phyloP scores from a whole-genome alignment of 495 filamentous ascomycete species.

The Pyronema domesticum region DNA sequence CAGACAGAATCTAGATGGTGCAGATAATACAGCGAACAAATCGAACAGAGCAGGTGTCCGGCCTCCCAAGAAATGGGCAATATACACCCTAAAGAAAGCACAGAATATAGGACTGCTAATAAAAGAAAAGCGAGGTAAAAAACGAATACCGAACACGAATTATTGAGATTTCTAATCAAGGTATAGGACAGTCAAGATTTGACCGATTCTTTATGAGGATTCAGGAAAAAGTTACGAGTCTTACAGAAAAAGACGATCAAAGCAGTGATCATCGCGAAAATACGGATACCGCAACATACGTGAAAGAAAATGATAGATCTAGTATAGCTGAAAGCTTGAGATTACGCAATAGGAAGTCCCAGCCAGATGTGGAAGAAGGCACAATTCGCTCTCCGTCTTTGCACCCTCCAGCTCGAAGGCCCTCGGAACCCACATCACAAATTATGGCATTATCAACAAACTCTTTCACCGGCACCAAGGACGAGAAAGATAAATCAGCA shows the following conservation, averaged over 20 bases:
- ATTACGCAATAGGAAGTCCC: background rate
- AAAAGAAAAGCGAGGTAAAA: background rate
- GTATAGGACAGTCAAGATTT: background rate
- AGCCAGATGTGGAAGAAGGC: background rate
- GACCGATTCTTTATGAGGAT: background rate
- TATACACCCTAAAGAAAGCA: background rate
- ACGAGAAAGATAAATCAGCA: conserved; percentile 1
- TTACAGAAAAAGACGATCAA: background rate
- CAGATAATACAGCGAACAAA: background rate
- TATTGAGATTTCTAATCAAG: background rate
- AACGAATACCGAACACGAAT: background rate
- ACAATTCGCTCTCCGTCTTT: background rate
- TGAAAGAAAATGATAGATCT: background rate
- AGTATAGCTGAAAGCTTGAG: background rate
- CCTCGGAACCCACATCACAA: no score
- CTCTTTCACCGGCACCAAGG: no score
- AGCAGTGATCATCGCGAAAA: background rate
- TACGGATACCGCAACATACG: background rate
- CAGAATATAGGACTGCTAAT: background rate
- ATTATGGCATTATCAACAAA: no score
- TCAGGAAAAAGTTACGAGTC: background rate
- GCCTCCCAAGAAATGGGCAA: background rate
- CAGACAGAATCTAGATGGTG: no score
- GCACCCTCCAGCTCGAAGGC: no score
- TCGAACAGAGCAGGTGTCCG: background rate